Percentiles rank a stretch among this genome's conserved stretches.
phyloP scores from a whole-genome alignment of 352 stramenopile genomes.

The Blastocystis sp. region DNA sequence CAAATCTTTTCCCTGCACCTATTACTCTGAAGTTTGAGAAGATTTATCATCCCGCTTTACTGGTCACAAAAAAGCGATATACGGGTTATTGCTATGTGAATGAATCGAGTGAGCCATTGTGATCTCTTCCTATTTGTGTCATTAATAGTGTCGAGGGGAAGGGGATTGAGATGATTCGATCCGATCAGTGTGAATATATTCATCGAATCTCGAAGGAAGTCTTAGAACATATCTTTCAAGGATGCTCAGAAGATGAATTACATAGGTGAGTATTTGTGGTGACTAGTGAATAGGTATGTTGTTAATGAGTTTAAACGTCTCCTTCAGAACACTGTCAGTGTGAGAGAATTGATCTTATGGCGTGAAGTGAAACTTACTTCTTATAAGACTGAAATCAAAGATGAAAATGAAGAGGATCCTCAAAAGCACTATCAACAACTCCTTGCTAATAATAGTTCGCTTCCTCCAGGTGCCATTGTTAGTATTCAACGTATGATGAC shows the following conservation, averaged over 20 bases:
- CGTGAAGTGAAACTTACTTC: conserved; percentile 13
- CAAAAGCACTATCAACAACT: neutral
- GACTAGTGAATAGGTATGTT: conserved; percentile 1
- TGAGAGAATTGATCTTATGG: conserved; percentile 57
- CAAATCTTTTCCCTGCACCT: conserved; percentile 76
- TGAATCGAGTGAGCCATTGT: conserved; percentile 1
- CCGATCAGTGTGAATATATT: conserved; percentile 84
- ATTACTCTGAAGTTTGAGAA: conserved; percentile 78
- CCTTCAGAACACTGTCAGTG: neutral
- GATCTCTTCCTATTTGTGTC: too few relatives aligned
- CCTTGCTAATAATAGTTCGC: neutral
- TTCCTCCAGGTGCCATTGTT: conserved; percentile 45
- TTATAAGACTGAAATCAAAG: neutral
- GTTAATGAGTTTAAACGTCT: conserved; percentile 33
- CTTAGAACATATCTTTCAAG: conserved; percentile 61
- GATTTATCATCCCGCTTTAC: conserved; percentile 85
- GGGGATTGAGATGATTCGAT: conserved; percentile 85
- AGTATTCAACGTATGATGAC: conserved; percentile 71
- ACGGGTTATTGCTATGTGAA: conserved; percentile 79
- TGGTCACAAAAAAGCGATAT: conserved; percentile 92
- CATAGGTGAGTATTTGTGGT: neutral
- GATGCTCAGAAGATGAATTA: neutral
- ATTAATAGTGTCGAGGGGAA: conserved; percentile 79
- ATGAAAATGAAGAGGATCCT: neutral
- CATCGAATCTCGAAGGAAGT: conserved; percentile 59